Base-by-base conservation (phyloP, 2,329 filamentous ascomycete species). In the Claviceps sp. region DNA sequence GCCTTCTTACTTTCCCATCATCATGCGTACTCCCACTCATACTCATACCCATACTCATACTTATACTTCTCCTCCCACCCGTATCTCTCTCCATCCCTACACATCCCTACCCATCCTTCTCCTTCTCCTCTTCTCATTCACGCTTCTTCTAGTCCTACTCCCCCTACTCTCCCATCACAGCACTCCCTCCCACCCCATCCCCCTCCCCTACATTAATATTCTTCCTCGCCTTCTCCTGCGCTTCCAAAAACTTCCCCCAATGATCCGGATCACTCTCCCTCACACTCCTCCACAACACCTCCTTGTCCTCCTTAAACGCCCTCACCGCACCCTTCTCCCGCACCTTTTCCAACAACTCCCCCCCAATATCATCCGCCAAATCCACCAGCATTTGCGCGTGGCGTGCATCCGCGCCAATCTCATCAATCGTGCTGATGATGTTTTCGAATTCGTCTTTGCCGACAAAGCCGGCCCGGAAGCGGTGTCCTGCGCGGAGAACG, bases 221-320 rank as follows among this genome's bases (percentile, higher is more conserved):
- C 11, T 73, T 75, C 52, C 72, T 68, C 5, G 78, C 76, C 65
- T 80, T 80, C 59, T 77, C 69, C 66, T 82, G 80, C 39, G 75
- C 71, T 65, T 84, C 79, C 23, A 77, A 73, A 60, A 89, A 79
- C 7, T 68, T 67, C 48, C 77, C 75, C 76, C 86, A 79, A 63
- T 85, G 75, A 55, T 81, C 78, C 0, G 82, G 80, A 56, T 88
- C 86, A 29, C 76, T 74, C 5, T 78, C 78, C 17, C 78, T 71
- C 56, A 83, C 61, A 48, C 65, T 60, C 54, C 69, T 67, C 42
- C 75, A 62, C 20, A 82, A 69, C 50, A 75, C 62, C 16, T 76
- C 73, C 52, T 68, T 71, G 56, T 82, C 66, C 60, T 82, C 77
- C 58, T 78, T 74, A 57, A 88, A 82, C 0, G 80, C 76, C 51